Conservation (phyloP, 192 early-diverging fungal genomes). For the Podila minutissima region DNA sequence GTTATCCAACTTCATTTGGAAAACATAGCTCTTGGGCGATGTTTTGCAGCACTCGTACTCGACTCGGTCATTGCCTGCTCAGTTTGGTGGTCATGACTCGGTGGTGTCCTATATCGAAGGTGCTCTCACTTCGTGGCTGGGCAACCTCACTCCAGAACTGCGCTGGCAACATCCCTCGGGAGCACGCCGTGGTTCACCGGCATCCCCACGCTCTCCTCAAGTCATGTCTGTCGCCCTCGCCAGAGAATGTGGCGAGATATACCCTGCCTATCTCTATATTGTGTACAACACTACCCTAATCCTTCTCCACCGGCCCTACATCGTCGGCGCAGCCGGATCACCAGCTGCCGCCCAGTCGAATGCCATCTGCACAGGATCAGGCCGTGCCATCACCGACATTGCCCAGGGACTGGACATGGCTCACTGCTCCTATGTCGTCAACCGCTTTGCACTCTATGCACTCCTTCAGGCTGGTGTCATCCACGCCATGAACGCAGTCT, state of each 20-base stretch:
- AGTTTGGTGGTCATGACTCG: conserved; percentile 48
- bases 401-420: conserved; percentile 30
- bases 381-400: conserved; percentile 48
- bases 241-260: conserved; percentile 23
- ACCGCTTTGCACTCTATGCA: conserved; percentile 43
- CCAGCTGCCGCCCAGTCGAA: conserved; percentile 45
- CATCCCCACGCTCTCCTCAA: conserved; percentile 20
- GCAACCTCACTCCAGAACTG: conserved; percentile 44
- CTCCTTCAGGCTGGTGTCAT: conserved; percentile 48
- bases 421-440: conserved; percentile 35
- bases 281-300: conserved; percentile 57
- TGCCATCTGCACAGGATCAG: conserved; percentile 47
- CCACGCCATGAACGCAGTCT: conserved; percentile 42
- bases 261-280: conserved; percentile 48
- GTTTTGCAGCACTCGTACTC: conserved; percentile 51
- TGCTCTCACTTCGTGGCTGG: conserved; percentile 49
- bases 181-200: conserved; percentile 11
- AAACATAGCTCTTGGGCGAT: conserved; percentile 30
- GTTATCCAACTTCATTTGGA: neutral
- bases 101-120: conserved; percentile 47
- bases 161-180: conserved; percentile 31
- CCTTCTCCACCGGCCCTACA: conserved; percentile 60
- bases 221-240: conserved; percentile 10
- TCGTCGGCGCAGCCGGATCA: conserved; percentile 51
- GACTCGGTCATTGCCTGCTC: conserved; percentile 36